These are phyloP conservation scores for Tephrocybe sp. DNA, from an alignment of 768 basidiomycete species.

Conservation along the genomic window DNA sequence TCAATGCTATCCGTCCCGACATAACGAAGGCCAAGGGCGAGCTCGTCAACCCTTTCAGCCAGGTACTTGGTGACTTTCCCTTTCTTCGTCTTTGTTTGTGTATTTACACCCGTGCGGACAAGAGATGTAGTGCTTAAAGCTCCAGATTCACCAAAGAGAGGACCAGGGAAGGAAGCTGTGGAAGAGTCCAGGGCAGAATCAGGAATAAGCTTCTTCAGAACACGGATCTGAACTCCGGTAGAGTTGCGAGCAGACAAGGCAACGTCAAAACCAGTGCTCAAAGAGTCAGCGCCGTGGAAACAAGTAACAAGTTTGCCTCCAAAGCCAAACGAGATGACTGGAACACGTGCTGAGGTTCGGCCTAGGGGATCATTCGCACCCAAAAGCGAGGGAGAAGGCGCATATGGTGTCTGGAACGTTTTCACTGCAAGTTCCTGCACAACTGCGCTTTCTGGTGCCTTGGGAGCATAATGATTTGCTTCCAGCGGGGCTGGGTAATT, in stretches of 20 bases:
- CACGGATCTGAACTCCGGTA: slow-evolving; percentile 65
- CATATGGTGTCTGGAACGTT: slow-evolving; percentile 57
- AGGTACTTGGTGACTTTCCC: slow-evolving; percentile 75
- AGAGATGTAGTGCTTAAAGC: slow-evolving; percentile 54
- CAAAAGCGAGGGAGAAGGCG: slow-evolving; percentile 79
- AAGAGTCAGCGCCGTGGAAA: slow-evolving; percentile 69
- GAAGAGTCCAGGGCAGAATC: slow-evolving; percentile 57
- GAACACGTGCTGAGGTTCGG: slow-evolving; percentile 67
- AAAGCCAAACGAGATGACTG: slow-evolving; percentile 88
- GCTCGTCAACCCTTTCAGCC: slow-evolving; percentile 69
- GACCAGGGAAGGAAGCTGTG: slow-evolving; percentile 75
- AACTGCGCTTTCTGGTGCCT: slow-evolving; percentile 11
- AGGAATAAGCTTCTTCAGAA: slow-evolving; percentile 67
- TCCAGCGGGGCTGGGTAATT: slow-evolving; percentile 20
- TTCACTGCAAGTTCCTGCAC: slow-evolving; percentile 34
- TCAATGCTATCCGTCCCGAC: slow-evolving; percentile 49
- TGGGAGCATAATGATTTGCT: slow-evolving; percentile 12
- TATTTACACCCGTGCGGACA: slow-evolving; percentile 62
- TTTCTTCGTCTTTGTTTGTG: slow-evolving; percentile 82
- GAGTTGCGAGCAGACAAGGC: slow-evolving; percentile 70
- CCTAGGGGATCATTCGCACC: slow-evolving; percentile 83
- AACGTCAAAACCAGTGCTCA: slow-evolving; percentile 76
- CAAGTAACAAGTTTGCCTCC: slow-evolving; percentile 90
- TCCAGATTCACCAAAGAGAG: slow-evolving; percentile 77
- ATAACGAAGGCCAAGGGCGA: slow-evolving; percentile 75